These are phyloP conservation scores for Parsonsia alboflavescens DNA, from an alignment of 257 asterid species.

Conservation along the genomic window DNA sequence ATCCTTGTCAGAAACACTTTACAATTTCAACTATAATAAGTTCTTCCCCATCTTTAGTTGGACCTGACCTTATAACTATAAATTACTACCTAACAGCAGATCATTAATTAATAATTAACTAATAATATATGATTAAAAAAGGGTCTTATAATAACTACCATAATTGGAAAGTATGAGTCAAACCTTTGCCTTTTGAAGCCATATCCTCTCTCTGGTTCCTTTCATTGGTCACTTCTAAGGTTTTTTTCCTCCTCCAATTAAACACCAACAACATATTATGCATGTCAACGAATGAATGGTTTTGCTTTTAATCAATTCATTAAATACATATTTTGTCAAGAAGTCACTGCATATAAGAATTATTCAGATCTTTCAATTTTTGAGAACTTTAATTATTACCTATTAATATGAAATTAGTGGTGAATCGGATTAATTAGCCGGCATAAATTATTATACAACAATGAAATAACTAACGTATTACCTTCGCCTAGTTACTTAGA, in stretches of 20 bases:
- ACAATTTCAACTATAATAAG: not conserved
- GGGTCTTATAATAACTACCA: not conserved
- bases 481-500: too few species aligned
- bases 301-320: too few species aligned
- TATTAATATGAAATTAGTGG: too few species aligned
- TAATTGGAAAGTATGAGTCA: not conserved
- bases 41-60: not conserved
- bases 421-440: too few species aligned
- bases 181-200: not conserved
- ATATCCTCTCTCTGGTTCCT: not conserved
- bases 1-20: constrained; percentile 4
- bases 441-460: too few species aligned
- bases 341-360: too few species aligned
- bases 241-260: not conserved
- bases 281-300: too few species aligned
- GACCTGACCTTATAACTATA: not conserved
- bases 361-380: too few species aligned
- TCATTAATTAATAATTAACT: constrained; percentile 5
- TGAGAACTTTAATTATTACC: too few species aligned
- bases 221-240: not conserved
- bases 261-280: too few species aligned
- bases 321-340: too few species aligned
- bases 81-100: not conserved
- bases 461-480: too few species aligned
- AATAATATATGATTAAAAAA: not conserved